These are phyloP conservation scores for Arachis monticola DNA, from an alignment of 331 rosid species.

Conservation along the genomic window DNA sequence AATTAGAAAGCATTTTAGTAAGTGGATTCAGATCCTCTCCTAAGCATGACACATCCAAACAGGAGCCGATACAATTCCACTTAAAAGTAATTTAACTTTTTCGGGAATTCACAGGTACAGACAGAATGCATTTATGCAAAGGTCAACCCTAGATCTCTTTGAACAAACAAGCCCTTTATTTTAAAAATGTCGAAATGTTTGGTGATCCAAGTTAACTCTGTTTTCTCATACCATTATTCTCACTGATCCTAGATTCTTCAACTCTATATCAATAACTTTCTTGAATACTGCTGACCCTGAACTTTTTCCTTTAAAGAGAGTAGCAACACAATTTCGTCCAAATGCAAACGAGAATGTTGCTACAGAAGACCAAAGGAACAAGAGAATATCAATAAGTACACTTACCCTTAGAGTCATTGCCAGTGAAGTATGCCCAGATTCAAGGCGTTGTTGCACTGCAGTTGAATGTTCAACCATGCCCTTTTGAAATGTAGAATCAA, in stretches of 20 bases:
- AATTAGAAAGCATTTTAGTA: conserved; percentile 1
- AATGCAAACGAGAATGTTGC: conserved; percentile 16
- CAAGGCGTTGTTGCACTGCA: conserved; percentile 82
- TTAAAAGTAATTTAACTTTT: too few relatives aligned
- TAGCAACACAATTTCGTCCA: background rate
- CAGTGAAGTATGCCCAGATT: conserved; percentile 81
- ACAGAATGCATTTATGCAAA: too few relatives aligned
- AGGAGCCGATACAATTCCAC: too few relatives aligned
- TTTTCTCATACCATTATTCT: background rate
- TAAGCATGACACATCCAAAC: too few relatives aligned
- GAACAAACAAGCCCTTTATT: background rate
- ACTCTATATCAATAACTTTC: background rate
- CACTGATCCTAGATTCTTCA: conserved; percentile 4
- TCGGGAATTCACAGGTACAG: too few relatives aligned
- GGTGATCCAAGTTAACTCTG: conserved; percentile 4
- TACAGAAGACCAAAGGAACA: conserved; percentile 11
- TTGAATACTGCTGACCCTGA: background rate
- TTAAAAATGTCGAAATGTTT: background rate
- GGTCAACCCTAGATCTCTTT: background rate
- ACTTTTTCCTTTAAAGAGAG: background rate
- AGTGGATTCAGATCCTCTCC: conserved; percentile 1
- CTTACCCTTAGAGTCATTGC: conserved; percentile 84
- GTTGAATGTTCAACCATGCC: conserved; percentile 92
- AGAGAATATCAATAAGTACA: conserved; percentile 10
- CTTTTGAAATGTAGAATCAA: conserved; percentile 90